Evolutionary conservation across 2,329 filamentous ascomycete species (phyloP), one percentile per base, ranked within the genome.

Genomic region (Clarireedia homoeocarpa): DNA sequence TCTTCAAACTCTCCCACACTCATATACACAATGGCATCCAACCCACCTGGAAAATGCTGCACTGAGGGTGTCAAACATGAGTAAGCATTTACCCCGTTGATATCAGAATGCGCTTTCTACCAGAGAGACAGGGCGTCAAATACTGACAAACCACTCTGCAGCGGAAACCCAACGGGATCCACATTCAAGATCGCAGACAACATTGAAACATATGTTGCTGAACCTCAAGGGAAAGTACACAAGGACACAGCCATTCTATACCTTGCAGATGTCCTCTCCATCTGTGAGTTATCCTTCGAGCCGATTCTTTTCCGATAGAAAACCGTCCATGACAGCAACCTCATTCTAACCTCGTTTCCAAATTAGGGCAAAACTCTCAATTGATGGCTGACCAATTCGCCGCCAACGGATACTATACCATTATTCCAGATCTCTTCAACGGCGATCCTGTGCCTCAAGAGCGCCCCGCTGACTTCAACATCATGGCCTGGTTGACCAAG

Each of bases 331-430:
- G 27, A 30, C 3, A 3, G 7, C 27, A 30, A 10, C 6, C 27
- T 10, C 7, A 30, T 6, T 30, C 27, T 30, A 30, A 30, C 10
- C 7, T 30, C 27, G 7, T 30, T 30, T 14, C 10, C 9, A 3
- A 26, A 38, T 3, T 17, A 54, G 52, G 76, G 76, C 74, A 79
- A 58, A 84, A 86, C 71, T 72, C 75, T 66, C 71, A 85, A 71
- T 74, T 87, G 60, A 80, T 90, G 64, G 87, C 87, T 58, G 88
- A 91, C 74, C 81, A 88, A 66, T 87, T 80, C 69, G 88, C 88
- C 56, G 80, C 81, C 61, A 86, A 86, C 68, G 88, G 66, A 7
- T 67, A 67, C 48, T 67, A 64, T 38, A 67, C 65, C 55, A 72
- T 89, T 44, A 77, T 91, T 59, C 80, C 86, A 27, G 88, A 91